Evolutionary conservation across 2,329 filamentous ascomycete species (phyloP).

Genomic region (Curvularia verruculosa): DNA sequence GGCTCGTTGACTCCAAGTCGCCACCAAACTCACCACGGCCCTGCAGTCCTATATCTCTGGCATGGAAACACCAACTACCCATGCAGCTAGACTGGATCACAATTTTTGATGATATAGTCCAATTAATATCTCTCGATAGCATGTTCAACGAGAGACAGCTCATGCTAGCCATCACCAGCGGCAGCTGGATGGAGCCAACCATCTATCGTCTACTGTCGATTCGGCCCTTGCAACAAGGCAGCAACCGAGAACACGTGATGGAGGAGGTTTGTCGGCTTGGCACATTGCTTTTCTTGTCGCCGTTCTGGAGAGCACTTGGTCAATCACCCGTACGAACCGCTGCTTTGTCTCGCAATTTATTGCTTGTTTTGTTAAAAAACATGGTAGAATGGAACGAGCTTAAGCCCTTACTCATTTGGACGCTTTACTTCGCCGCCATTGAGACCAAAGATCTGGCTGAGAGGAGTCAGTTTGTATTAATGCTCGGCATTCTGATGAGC

Average conservation of each 20-base stretch:
- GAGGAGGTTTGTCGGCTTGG: conserved; percentile 42
- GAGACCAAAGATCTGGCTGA: conserved; percentile 33
- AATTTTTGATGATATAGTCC: conserved; percentile 37
- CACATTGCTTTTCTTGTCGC: conserved; percentile 36
- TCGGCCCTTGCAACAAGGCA: conserved; percentile 27
- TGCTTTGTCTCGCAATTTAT: conserved; percentile 29
- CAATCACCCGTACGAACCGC: conserved; percentile 35
- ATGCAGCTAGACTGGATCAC: conserved; percentile 34
- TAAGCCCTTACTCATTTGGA: conserved; percentile 36
- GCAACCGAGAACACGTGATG: conserved; percentile 23
- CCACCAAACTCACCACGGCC: conserved; percentile 66
- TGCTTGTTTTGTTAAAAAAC: conserved; percentile 26
- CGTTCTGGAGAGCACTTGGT: conserved; percentile 36
- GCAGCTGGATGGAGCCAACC: conserved; percentile 39
- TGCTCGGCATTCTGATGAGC: conserved; percentile 35
- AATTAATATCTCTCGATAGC: conserved; percentile 34
- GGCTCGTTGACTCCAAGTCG: conserved; percentile 47
- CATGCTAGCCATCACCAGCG: conserved; percentile 30
- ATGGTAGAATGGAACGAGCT: conserved; percentile 38
- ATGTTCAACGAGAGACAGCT: conserved; percentile 32
- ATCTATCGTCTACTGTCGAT: conserved; percentile 35
- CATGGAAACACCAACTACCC: conserved; percentile 60
- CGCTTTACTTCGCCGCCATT: conserved; percentile 35
- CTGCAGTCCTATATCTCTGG: conserved; percentile 59
- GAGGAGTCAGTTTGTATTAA: conserved; percentile 35